phyloP scores from a whole-genome alignment of 176 grass and related monocot species.

The Paspalum vaginatum region DNA sequence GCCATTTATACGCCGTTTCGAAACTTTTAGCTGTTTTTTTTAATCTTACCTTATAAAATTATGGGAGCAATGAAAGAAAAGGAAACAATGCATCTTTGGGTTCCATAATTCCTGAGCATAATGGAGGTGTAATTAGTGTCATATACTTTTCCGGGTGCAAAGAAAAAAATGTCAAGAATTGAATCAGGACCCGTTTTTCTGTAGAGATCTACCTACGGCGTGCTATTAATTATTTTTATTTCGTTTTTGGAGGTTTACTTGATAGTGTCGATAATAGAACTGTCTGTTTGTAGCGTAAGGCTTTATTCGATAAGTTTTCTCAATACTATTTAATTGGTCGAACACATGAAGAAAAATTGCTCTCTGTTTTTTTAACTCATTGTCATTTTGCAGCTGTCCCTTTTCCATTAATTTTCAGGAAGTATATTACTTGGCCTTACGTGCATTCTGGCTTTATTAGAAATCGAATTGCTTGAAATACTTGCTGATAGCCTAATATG shows the following conservation, averaged over 20 bases:
- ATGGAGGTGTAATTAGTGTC: not conserved
- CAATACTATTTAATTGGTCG: not conserved
- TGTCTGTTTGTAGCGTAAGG: not conserved
- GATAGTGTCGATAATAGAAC: not conserved
- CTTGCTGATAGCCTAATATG: conserved; percentile 28
- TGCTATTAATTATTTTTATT: not conserved
- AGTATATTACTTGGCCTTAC: not conserved
- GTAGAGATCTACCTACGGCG: not conserved
- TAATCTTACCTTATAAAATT: not conserved
- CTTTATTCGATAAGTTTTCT: conserved; percentile 3
- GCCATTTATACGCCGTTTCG: conserved; percentile 1
- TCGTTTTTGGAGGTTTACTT: not conserved
- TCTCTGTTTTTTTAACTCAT: not conserved
- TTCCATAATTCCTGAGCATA: not conserved
- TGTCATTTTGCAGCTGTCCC: not conserved
- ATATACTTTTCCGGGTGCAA: conserved; percentile 17
- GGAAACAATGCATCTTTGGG: not conserved
- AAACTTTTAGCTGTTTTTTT: conserved; percentile 5
- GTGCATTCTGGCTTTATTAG: not conserved
- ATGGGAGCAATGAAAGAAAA: conserved; percentile 12
- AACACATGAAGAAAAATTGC: not conserved
- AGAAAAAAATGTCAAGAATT: conserved; percentile 19
- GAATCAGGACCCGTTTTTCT: not conserved
- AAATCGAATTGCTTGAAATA: not conserved
- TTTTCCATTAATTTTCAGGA: not conserved